These are phyloP conservation scores for Oemleria cerasiformis DNA, from an alignment of 306 rosid species.

Conservation along the genomic window DNA sequence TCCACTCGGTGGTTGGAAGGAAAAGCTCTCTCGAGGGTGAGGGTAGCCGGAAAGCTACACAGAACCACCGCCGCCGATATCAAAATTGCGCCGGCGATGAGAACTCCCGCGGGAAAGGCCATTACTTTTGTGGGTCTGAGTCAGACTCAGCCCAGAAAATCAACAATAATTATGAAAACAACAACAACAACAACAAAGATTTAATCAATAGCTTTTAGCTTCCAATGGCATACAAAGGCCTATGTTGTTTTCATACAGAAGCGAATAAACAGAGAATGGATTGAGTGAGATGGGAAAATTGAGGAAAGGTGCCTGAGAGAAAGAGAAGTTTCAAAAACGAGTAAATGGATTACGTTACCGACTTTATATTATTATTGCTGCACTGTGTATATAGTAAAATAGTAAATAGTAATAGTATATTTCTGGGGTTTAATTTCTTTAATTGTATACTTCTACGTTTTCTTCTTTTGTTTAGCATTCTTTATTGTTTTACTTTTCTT, in stretches of 20 bases:
- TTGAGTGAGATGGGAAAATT: slow-evolving; percentile 10
- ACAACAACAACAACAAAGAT: not conserved
- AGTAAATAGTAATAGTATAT: too few relatives aligned
- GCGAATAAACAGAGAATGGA: not conserved
- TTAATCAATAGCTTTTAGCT: not conserved
- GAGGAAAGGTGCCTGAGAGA: not conserved
- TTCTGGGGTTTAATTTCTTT: not conserved
- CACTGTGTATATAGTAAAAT: too few relatives aligned
- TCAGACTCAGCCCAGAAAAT: not conserved
- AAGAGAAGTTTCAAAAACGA: slow-evolving; percentile 33
- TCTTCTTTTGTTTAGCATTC: not conserved
- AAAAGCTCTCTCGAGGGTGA: slow-evolving; percentile 80
- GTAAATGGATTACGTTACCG: slow-evolving; percentile 33
- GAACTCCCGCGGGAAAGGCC: slow-evolving; percentile 32
- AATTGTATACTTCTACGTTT: not conserved
- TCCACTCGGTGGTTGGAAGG: slow-evolving; percentile 66
- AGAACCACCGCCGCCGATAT: slow-evolving; percentile 28
- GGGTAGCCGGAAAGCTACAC: slow-evolving; percentile 48
- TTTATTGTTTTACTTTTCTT: not conserved
- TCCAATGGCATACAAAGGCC: not conserved
- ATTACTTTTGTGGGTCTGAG: slow-evolving; percentile 23
- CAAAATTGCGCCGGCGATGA: slow-evolving; percentile 26
- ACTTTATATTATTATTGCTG: not conserved
- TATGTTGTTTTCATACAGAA: not conserved
- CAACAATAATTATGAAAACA: not conserved